Conservation (phyloP, 2,329 filamentous ascomycete species). For the Pseudogymnoascus sp. region DNA sequence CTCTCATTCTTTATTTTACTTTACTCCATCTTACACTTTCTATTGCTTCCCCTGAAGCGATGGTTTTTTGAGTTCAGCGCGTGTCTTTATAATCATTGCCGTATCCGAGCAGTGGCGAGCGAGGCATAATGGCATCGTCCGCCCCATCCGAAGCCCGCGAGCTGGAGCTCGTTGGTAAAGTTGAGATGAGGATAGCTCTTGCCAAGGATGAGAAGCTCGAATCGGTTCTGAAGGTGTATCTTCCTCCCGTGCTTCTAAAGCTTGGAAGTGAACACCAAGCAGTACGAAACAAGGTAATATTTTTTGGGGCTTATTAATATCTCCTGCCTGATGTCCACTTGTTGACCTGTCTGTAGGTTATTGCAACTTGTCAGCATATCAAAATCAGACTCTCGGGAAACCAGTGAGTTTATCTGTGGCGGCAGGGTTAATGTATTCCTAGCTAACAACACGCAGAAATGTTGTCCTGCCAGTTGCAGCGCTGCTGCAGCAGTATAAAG, state of each 20-base stretch:
- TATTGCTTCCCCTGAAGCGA: neutral
- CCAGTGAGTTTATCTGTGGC: constrained; percentile 21
- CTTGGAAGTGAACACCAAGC: constrained; percentile 69
- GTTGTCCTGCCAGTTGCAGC: constrained; percentile 75
- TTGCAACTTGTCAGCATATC: constrained; percentile 63
- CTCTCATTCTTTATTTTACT: neutral
- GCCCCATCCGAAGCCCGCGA: constrained; percentile 54
- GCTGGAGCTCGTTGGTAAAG: constrained; percentile 72
- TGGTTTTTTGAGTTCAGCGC: neutral
- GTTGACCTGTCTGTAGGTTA: constrained; percentile 37
- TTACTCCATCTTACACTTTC: neutral
- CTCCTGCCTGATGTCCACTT: constrained; percentile 22
- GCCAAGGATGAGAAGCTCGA: constrained; percentile 79
- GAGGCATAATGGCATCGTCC: constrained; percentile 8
- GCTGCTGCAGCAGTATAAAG: constrained; percentile 83
- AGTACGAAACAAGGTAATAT: constrained; percentile 65
- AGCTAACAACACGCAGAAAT: constrained; percentile 26
- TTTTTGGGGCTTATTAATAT: constrained; percentile 11
- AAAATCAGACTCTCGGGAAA: constrained; percentile 42
- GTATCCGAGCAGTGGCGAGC: neutral
- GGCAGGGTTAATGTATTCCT: constrained; percentile 2
- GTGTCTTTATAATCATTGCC: constrained; percentile 4
- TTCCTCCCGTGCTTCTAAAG: constrained; percentile 77
- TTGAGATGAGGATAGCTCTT: constrained; percentile 64
- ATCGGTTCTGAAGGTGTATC: constrained; percentile 65